Conservation (phyloP, 108 stramenopile genomes). For the Nannochloropsis oceanica region DNA sequence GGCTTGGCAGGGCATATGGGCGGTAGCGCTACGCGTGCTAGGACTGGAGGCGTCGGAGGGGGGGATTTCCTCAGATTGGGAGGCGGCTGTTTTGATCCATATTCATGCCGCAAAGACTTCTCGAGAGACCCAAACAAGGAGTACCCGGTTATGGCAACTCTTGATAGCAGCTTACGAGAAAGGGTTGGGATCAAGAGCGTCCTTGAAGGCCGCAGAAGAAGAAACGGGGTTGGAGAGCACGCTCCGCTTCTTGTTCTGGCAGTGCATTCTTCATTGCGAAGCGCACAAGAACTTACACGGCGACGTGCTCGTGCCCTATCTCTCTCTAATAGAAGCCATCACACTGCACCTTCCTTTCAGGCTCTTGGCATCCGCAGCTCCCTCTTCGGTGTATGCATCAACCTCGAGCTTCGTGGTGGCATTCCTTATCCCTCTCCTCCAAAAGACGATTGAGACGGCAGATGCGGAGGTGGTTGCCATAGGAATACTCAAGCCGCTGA, state of each 20-base stretch:
- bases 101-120: not conserved
- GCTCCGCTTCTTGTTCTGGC: not conserved
- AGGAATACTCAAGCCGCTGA: not conserved
- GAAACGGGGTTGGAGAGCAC: not conserved
- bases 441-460: not conserved
- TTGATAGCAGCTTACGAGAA: not conserved
- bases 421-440: not conserved
- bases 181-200: not conserved
- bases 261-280: not conserved
- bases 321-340: not conserved
- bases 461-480: not conserved
- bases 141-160: not conserved
- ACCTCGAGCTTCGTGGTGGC: not conserved
- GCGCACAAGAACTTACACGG: not conserved
- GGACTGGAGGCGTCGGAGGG: not conserved
- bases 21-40: not conserved
- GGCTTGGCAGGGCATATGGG: not conserved
- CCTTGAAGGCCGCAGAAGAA: not conserved
- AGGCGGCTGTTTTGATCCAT: not conserved
- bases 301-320: not conserved
- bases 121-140: not conserved
- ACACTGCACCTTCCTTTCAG: not conserved
- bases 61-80: not conserved
- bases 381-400: not conserved
- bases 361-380: not conserved